These are phyloP conservation scores for Candida orba DNA, from an alignment of 805 yeast genomes.

Conservation along the genomic window DNA sequence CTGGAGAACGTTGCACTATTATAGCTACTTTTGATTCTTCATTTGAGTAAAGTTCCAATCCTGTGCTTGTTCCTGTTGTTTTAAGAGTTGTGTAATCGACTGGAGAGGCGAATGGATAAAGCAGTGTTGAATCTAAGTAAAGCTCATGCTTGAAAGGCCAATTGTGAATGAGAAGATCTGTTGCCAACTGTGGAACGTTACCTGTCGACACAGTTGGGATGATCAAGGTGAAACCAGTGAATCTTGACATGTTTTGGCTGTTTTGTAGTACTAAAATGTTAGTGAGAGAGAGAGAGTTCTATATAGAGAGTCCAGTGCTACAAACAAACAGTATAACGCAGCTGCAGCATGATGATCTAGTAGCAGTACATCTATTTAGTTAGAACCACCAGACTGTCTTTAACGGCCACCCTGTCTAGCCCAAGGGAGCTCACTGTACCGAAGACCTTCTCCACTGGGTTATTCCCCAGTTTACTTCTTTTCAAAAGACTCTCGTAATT, in stretches of 20 bases:
- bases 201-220: constrained; percentile 83
- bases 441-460: not conserved
- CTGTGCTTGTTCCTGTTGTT: constrained; percentile 27
- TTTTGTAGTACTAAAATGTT: too few species aligned
- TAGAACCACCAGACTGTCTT: not conserved
- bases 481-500: not conserved
- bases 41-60: constrained; percentile 57
- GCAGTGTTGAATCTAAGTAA: constrained; percentile 47
- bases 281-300: too few species aligned
- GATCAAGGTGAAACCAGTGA: not conserved
- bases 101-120: constrained; percentile 85
- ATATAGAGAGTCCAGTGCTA: not conserved
- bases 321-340: too few species aligned
- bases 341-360: not conserved
- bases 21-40: constrained; percentile 37
- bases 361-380: not conserved
- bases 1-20: constrained; percentile 81
- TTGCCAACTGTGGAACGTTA: constrained; percentile 78
- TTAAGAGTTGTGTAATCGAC: constrained; percentile 38
- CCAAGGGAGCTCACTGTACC: not conserved
- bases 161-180: constrained; percentile 69
- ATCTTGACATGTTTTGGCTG: not conserved
- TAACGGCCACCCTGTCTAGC: not conserved
- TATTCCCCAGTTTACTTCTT: not conserved
- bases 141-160: constrained; percentile 46